These are phyloP conservation scores for Lachancea fermentati DNA, from an alignment of 805 yeast species.

Conservation along the genomic window DNA sequence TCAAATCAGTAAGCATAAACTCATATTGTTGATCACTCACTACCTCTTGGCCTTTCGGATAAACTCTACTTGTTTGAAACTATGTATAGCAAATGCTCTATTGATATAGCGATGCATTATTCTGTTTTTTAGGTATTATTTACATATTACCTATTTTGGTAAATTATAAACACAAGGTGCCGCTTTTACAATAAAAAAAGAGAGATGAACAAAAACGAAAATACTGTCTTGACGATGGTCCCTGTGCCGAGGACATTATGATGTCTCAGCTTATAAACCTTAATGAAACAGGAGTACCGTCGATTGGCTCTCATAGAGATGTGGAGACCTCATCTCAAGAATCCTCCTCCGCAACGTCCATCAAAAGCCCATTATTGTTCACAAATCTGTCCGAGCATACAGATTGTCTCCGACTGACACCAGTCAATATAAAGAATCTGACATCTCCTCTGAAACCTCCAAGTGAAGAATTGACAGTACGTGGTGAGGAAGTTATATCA, in stretches of 20 bases:
- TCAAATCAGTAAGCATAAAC: too few relatives aligned
- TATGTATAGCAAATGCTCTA: too few relatives aligned
- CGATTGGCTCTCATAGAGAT: neutral
- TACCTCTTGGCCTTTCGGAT: too few relatives aligned
- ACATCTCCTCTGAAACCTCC: slow-evolving; percentile 15
- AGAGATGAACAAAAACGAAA: slow-evolving; percentile 1
- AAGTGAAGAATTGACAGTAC: slow-evolving; percentile 4
- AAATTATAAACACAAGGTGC: slow-evolving; percentile 10
- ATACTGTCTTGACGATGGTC: neutral
- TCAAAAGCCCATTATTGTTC: slow-evolving; percentile 6
- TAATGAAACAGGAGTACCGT: slow-evolving; percentile 5
- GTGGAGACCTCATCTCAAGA: neutral
- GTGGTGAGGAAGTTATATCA: slow-evolving; percentile 1
- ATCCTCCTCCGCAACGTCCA: slow-evolving; percentile 4
- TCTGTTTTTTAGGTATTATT: neutral
- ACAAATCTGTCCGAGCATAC: slow-evolving; percentile 10
- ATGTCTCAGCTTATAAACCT: slow-evolving; percentile 5
- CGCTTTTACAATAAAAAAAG: neutral
- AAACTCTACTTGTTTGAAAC: too few relatives aligned
- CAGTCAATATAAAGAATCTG: slow-evolving; percentile 20
- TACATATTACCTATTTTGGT: slow-evolving; percentile 11
- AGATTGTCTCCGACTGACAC: slow-evolving; percentile 28
- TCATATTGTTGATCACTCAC: too few relatives aligned
- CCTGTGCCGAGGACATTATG: neutral
- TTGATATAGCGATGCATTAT: too few relatives aligned